A percentile compares a stretch with the other conserved stretches of the same genome.
Conservation (phyloP, 208 protist genomes). For the Crithidia brevicula region DNA sequence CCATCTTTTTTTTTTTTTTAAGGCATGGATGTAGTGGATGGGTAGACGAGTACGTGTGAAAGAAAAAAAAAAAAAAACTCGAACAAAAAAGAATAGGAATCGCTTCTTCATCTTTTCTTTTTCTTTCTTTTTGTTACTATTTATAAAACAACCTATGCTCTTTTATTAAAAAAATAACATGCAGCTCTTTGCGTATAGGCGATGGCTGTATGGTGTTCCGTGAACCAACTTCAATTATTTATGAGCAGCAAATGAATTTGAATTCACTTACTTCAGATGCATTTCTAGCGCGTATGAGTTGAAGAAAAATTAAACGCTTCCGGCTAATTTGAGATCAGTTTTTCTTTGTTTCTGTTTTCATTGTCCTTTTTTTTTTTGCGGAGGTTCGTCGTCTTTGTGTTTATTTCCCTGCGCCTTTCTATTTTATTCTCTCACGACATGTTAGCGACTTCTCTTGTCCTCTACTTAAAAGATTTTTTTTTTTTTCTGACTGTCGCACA, state of each 20-base stretch:
- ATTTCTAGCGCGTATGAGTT: not conserved
- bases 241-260: not conserved
- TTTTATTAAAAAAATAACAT: not conserved
- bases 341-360: not conserved
- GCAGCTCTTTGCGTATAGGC: not conserved
- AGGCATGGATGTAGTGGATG: not conserved
- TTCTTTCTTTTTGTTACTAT: not conserved
- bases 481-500: no score
- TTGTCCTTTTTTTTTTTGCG: no score
- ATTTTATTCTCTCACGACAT: no score
- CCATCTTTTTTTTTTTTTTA: not conserved
- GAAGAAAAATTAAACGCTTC: not conserved
- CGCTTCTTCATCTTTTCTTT: not conserved
- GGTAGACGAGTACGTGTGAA: no score
- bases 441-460: no score
- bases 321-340: no score
- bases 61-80: conserved; percentile 1
- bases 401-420: no score
- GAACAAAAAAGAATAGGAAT: not conserved
- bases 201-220: not conserved
- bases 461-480: no score
- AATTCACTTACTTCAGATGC: not conserved
- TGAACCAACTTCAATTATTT: not conserved
- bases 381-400: no score
- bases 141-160: not conserved